Evolutionary conservation across 1,284 basidiomycete species (phyloP).

Genomic region (Lignosus rhinocerotis): DNA sequence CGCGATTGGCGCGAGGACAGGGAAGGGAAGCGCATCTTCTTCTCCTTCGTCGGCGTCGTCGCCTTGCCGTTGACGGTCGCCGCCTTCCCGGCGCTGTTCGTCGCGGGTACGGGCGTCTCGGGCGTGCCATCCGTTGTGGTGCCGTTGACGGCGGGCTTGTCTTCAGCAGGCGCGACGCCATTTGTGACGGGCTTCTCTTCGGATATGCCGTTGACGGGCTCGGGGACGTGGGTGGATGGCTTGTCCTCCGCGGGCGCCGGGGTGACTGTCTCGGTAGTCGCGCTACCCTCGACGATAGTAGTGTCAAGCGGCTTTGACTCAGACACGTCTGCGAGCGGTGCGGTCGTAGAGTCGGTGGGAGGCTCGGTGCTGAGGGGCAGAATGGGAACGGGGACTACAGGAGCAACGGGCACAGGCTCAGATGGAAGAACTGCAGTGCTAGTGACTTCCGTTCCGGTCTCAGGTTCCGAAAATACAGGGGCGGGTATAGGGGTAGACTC

Average conservation of each 20-base stretch:
- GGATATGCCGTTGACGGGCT: conserved; percentile 6
- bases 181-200: conserved; percentile 17
- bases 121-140: neutral
- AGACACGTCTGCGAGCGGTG: conserved; percentile 16
- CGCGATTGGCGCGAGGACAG: conserved; percentile 28
- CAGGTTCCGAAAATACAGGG: conserved; percentile 8
- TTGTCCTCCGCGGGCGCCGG: neutral
- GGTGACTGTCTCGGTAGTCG: conserved; percentile 9
- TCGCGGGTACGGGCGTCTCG: neutral
- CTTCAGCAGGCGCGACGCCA: conserved; percentile 15
- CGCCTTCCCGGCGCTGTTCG: conserved; percentile 11
- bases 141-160: conserved; percentile 7
- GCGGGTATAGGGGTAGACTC: conserved; percentile 9
- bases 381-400: conserved; percentile 19
- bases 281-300: conserved; percentile 20
- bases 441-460: conserved; percentile 1
- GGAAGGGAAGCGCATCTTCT: conserved; percentile 34
- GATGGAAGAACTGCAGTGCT: conserved; percentile 19
- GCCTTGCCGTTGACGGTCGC: conserved; percentile 16
- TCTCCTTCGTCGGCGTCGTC: conserved; percentile 27
- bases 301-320: conserved; percentile 22
- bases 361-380: conserved; percentile 20
- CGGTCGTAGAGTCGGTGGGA: conserved; percentile 5
- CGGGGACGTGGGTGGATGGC: conserved; percentile 24
- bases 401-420: conserved; percentile 13